phyloP scores from a whole-genome alignment of 1,284 basidiomycete species.

The Neotropicomus parvogracilis region DNA sequence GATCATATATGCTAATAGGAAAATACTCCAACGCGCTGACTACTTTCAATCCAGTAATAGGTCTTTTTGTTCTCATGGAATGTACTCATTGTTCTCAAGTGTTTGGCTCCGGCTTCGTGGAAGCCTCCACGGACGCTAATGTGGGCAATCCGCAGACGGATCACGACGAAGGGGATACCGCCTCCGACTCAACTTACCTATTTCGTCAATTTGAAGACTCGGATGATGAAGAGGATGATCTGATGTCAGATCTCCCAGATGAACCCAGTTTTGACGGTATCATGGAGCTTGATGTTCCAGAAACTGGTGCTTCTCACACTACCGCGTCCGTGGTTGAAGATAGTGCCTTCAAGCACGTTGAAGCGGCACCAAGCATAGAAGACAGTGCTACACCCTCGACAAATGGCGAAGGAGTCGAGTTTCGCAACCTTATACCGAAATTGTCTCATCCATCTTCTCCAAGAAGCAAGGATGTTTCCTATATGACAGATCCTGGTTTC shows the following conservation, averaged over 20 bases:
- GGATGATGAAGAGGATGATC: constrained; percentile 54
- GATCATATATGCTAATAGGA: constrained; percentile 64
- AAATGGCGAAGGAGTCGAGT: constrained; percentile 12
- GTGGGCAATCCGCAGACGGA: constrained; percentile 12
- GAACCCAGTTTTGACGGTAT: constrained; percentile 30
- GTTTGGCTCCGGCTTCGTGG: constrained; percentile 67
- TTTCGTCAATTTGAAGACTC: constrained; percentile 53
- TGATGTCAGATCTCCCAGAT: constrained; percentile 27
- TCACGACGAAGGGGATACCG: constrained; percentile 26
- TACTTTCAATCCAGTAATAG: constrained; percentile 69
- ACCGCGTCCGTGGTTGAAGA: constrained; percentile 12
- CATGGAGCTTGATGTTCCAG: constrained; percentile 24
- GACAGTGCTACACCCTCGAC: not conserved
- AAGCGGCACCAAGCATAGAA: constrained; percentile 5
- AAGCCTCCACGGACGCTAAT: constrained; percentile 38
- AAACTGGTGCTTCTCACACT: constrained; percentile 1
- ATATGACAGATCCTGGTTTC: too few relatives aligned
- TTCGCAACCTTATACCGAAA: constrained; percentile 35
- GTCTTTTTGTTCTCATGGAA: not conserved
- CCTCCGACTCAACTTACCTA: constrained; percentile 28
- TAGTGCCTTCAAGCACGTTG: constrained; percentile 4
- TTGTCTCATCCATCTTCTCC: constrained; percentile 34
- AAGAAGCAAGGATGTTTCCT: too few relatives aligned
- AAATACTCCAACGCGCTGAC: constrained; percentile 65
- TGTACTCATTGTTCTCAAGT: constrained; percentile 39